Percentiles rank a stretch among this genome's conserved stretches.
These are phyloP conservation scores for Pseudogymnoascus sp. DNA, from an alignment of 2,329 filamentous ascomycete genomes.

Conservation along the genomic window DNA sequence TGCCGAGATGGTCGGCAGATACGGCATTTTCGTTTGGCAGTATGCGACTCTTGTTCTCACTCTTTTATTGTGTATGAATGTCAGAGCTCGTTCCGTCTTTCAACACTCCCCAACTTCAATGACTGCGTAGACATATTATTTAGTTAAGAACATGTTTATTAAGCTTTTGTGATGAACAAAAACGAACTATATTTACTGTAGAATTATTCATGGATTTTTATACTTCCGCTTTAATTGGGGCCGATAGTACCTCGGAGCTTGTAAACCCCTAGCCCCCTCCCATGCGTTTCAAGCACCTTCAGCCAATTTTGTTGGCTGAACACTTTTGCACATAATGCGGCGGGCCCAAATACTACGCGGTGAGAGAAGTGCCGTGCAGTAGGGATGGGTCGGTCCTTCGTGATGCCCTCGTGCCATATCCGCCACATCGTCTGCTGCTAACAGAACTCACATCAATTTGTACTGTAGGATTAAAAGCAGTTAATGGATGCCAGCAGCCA, in stretches of 20 bases:
- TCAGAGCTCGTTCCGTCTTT: not conserved
- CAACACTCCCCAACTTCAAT: not conserved
- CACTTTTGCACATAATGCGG: not conserved
- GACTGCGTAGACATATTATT: not conserved
- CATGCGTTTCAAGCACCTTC: not conserved
- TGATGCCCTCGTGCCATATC: not conserved
- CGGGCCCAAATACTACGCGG: not conserved
- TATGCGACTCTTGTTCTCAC: not conserved
- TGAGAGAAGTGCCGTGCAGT: not conserved
- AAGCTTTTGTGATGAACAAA: not conserved
- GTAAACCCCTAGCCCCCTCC: not conserved
- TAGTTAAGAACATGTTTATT: not conserved
- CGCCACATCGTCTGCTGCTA: not conserved
- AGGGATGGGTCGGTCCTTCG: not conserved
- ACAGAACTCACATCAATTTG: too few species aligned
- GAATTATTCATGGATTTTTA: constrained; percentile 1
- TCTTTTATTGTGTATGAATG: not conserved
- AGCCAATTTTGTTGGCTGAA: not conserved
- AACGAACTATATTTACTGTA: not conserved
- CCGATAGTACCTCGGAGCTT: not conserved
- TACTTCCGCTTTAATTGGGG: not conserved
- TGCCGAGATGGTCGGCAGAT: not conserved
- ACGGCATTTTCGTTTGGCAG: not conserved
- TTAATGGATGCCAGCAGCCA: too few species aligned
- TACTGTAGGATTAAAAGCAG: too few species aligned